Base-by-base conservation (phyloP, 192 early-diverging fungal genomes). In the Coemansia sp. region DNA sequence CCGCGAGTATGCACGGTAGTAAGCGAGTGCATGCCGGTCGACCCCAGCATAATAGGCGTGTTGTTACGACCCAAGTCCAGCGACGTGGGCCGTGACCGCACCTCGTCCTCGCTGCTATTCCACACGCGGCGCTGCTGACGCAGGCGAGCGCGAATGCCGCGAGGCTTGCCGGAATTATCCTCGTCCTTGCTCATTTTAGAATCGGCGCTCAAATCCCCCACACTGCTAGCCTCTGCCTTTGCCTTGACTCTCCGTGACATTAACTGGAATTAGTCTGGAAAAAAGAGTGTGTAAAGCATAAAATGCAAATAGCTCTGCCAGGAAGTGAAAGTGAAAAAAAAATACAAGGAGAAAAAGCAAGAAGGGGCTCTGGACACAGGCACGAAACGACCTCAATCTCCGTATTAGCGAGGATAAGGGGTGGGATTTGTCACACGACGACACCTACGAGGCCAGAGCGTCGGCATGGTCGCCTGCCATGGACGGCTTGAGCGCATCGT, bases 401-500 rank as follows among this genome's bases (percentile, higher is more conserved):
- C 18, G 20, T 21, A 18, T 31, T 31, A 31, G 31, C 25, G 43
- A 48, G 8, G 45, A 48, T 41, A 34, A 10, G 28, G 55, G 25
- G 16, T 33, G 55, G 33, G 31, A 2, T 2, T 31, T 31, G 31
- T 31, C 31, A 10, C 28, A 11, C 14, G 42, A 11, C 14, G 42
- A 6, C 16, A 20, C 23, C 26, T 43, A 55, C 39, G 36, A 65
- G 36, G 59, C 38, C 59, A 59, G 38, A 13, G 69, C 64, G 26
- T 75, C 76, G 3, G 69, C 10, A 7, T 63, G 47, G 37, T 72
- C 76, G 6, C 75, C 23, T 18, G 64, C 73, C 41, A 69, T 63
- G 0, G 82, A 59, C 33, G 78, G 71, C 28, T 74, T 86, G 39
- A 91, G 79, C 7, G 89, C 88, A 69, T 89, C 89, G 28, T 86